Percentiles rank a stretch among this genome's conserved stretches.
These are phyloP conservation scores for Metrosideros polymorpha DNA, from an alignment of 441 rosid genomes.

Conservation along the genomic window DNA sequence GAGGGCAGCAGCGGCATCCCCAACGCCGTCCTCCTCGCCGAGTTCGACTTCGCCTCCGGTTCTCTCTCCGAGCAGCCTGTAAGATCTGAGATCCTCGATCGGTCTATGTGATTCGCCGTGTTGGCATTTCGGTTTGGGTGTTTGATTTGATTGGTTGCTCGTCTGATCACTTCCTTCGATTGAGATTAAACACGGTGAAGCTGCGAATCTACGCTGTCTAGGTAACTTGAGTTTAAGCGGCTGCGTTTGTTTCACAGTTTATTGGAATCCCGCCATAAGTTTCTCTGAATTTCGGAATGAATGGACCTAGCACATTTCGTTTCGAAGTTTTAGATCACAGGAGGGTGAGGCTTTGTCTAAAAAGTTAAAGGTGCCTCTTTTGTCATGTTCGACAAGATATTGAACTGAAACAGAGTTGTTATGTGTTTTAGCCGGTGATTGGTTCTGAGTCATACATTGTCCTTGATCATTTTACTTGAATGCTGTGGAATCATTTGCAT, in stretches of 20 bases:
- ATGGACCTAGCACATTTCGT: not conserved
- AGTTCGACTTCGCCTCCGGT: constrained; percentile 39
- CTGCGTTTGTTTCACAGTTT: not conserved
- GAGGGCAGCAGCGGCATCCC: constrained; percentile 78
- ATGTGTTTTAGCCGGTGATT: not conserved
- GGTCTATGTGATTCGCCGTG: not conserved
- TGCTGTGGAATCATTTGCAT: not conserved
- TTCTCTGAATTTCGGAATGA: not conserved
- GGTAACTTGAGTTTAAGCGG: not conserved
- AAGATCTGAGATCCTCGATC: constrained; percentile 2
- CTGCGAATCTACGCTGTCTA: not conserved
- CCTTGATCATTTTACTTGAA: not conserved
- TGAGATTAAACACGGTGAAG: not conserved
- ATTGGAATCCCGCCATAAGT: not conserved
- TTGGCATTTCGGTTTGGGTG: not conserved
- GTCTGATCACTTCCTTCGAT: not conserved
- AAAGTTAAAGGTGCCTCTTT: not conserved
- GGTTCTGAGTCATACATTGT: not conserved
- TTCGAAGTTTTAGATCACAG: not conserved
- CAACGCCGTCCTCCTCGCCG: constrained; percentile 49
- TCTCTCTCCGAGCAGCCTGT: constrained; percentile 71
- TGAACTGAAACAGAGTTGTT: not conserved
- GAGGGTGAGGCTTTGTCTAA: not conserved
- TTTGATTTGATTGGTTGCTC: not conserved
- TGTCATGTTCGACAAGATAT: not conserved